A percentile compares a stretch with the other conserved stretches of the same genome.
phyloP scores from a whole-genome alignment of 768 basidiomycete species.

The Gloeostereum incarnatum region DNA sequence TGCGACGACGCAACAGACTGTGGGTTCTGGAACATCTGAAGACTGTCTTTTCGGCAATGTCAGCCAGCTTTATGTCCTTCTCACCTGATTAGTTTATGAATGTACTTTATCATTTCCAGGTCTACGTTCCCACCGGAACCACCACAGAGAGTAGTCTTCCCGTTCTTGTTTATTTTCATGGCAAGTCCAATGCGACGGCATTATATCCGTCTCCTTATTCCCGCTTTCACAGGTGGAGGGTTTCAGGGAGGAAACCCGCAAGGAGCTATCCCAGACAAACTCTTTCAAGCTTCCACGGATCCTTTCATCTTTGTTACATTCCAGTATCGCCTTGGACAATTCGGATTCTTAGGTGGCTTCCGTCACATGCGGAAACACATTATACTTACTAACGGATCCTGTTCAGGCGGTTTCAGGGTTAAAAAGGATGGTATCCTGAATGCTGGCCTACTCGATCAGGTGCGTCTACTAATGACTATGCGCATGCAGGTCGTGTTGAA shows the following conservation, averaged over 20 bases:
- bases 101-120: constrained; percentile 5
- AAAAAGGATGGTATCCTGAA: too few relatives aligned
- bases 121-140: constrained; percentile 10
- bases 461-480: background rate
- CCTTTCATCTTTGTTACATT: constrained; percentile 32
- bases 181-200: constrained; percentile 14
- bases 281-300: constrained; percentile 19
- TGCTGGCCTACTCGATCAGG: too few relatives aligned
- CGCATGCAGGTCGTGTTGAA: constrained; percentile 3
- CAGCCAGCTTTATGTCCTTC: constrained; percentile 1
- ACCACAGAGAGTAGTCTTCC: constrained; percentile 9
- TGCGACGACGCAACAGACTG: constrained; percentile 17
- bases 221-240: constrained; percentile 25
- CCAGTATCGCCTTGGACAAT: too few relatives aligned
- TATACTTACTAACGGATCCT: too few relatives aligned
- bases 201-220: too few relatives aligned
- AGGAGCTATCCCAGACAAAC: constrained; percentile 15
- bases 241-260: constrained; percentile 27
- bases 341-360: too few relatives aligned
- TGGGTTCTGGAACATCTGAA: constrained; percentile 22
- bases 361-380: too few relatives aligned
- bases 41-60: constrained; percentile 37
- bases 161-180: constrained; percentile 34
- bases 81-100: background rate
- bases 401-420: too few relatives aligned